phyloP scores from a whole-genome alignment of 768 basidiomycete genomes.

The Myochromella boudieri region DNA sequence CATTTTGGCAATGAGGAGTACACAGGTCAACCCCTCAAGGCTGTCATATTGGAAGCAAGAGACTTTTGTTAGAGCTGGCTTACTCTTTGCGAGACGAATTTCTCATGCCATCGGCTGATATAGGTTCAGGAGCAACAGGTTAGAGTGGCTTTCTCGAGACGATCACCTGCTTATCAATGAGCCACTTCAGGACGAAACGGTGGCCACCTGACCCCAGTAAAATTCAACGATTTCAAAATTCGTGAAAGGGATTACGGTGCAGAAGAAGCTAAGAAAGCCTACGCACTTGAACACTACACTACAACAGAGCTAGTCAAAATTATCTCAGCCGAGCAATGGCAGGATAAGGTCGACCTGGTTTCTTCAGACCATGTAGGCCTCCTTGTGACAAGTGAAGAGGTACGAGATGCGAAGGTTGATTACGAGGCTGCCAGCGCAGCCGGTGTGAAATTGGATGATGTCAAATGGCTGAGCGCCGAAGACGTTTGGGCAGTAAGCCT shows the following conservation, averaged over 20 bases:
- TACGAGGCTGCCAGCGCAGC: conserved; percentile 52
- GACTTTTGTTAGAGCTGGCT: conserved; percentile 70
- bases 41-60: conserved; percentile 79
- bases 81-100: conserved; percentile 1
- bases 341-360: conserved; percentile 59
- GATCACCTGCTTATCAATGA: not conserved
- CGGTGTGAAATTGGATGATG: conserved; percentile 44
- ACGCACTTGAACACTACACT: conserved; percentile 60
- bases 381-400: conserved; percentile 47
- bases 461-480: conserved; percentile 46
- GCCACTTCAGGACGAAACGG: conserved; percentile 65
- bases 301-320: conserved; percentile 46
- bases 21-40: conserved; percentile 32
- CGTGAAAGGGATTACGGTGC: conserved; percentile 40
- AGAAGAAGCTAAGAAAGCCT: conserved; percentile 54
- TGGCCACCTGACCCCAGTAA: conserved; percentile 63
- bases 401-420: conserved; percentile 37
- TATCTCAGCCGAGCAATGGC: conserved; percentile 42
- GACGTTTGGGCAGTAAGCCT: conserved; percentile 47
- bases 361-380: conserved; percentile 52
- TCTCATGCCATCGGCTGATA: conserved; percentile 2
- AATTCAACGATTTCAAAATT: conserved; percentile 44
- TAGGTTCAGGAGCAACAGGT: conserved; percentile 82
- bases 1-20: conserved; percentile 17
- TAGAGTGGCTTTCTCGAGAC: not conserved